Percentiles rank a stretch among this genome's conserved stretches.
phyloP scores from a whole-genome alignment of 805 yeast genomes.

The Candida takata region DNA sequence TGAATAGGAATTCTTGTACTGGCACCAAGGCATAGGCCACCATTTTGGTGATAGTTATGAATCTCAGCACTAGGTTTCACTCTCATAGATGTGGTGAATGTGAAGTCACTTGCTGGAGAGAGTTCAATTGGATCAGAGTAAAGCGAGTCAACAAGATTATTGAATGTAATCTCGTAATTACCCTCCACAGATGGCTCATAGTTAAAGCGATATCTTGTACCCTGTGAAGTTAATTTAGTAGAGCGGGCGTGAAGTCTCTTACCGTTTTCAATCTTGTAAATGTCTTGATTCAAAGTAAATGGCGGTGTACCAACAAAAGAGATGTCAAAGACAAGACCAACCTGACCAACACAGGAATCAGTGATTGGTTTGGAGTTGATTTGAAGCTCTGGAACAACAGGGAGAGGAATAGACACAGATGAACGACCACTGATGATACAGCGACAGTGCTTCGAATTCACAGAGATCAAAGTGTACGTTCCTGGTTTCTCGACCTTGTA shows the following conservation, averaged over 20 bases:
- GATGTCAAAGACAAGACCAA: conserved; percentile 73
- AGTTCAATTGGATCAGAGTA: conserved; percentile 38
- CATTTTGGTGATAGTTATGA: conserved; percentile 9
- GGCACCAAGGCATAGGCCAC: conserved; percentile 40
- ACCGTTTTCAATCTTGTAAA: conserved; percentile 43
- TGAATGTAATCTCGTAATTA: conserved; percentile 66
- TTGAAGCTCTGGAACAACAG: conserved; percentile 44
- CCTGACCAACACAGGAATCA: conserved; percentile 89
- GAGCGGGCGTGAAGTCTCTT: conserved; percentile 28
- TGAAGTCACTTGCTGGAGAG: conserved; percentile 33
- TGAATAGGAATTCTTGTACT: conserved; percentile 42
- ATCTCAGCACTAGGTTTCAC: conserved; percentile 52
- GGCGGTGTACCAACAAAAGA: conserved; percentile 75
- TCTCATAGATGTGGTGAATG: conserved; percentile 64
- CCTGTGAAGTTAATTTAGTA: conserved; percentile 30
- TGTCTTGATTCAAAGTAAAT: conserved; percentile 56
- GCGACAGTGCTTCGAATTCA: conserved; percentile 56
- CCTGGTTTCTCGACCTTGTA: conserved; percentile 55
- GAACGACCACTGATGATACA: conserved; percentile 57
- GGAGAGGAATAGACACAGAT: conserved; percentile 46
- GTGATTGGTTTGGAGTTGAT: conserved; percentile 45
- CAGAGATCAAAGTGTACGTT: conserved; percentile 45
- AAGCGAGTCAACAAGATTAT: conserved; percentile 55
- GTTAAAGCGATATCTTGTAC: conserved; percentile 47
- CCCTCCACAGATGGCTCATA: conserved; percentile 83